Conservation (phyloP, 257 asterid species). For the Apocynum venetum region DNA sequence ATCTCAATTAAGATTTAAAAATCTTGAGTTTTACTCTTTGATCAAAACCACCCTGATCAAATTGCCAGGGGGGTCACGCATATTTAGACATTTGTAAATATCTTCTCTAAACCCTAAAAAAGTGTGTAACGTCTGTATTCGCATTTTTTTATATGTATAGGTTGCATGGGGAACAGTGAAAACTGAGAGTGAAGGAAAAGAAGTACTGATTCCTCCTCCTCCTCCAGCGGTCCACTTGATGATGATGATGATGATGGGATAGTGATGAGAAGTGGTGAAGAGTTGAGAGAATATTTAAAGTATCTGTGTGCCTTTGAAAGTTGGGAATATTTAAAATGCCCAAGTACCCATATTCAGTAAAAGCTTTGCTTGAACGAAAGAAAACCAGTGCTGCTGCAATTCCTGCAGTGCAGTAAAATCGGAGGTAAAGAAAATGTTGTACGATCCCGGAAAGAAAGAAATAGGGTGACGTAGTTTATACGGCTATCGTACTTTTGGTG, state of each 20-base stretch:
- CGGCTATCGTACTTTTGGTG: not conserved
- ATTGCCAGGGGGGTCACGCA: too few species aligned
- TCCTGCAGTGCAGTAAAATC: slow-evolving; percentile 8
- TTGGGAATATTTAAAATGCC: not conserved
- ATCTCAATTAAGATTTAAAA: too few species aligned
- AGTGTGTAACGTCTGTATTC: not conserved
- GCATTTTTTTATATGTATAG: not conserved
- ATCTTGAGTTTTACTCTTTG: too few species aligned
- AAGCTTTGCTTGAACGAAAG: slow-evolving; percentile 9
- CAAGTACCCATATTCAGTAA: not conserved
- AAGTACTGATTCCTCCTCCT: not conserved
- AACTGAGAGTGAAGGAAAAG: not conserved
- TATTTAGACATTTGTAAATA: not conserved
- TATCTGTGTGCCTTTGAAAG: not conserved
- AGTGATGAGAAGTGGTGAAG: slow-evolving; percentile 33
- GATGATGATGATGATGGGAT: slow-evolving; percentile 38
- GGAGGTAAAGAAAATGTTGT: not conserved
- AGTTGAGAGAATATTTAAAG: slow-evolving; percentile 9
- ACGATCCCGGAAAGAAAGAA: not conserved
- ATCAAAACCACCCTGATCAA: too few species aligned
- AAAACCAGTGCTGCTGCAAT: not conserved
- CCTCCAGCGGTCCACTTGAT: not conserved
- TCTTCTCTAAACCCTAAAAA: not conserved
- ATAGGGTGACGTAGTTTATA: slow-evolving; percentile 11
- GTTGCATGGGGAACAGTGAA: slow-evolving; percentile 22